phyloP scores from a whole-genome alignment of 148 eudicot genomes.

The Pharnaceum exiguum region DNA sequence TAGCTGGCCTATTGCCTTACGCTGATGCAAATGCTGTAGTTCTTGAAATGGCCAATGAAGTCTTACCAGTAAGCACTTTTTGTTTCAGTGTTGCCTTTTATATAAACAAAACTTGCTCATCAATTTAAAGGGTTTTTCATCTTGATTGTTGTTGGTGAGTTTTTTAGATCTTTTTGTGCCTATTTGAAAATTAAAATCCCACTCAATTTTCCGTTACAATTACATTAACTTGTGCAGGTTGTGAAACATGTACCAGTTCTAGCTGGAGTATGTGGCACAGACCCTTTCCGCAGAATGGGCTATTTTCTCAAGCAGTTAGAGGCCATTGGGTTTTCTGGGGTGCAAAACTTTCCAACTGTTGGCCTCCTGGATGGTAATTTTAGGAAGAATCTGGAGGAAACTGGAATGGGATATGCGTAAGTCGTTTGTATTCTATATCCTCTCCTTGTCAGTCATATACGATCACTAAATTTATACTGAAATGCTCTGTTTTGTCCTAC shows the following conservation, averaged over 20 bases:
- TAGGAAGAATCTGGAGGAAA: constrained; percentile 94
- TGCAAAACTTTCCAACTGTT: constrained; percentile 97
- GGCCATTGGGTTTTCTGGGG: constrained; percentile 78
- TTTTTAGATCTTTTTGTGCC: background rate
- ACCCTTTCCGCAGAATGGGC: constrained; percentile 92
- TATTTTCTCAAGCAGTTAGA: constrained; percentile 78
- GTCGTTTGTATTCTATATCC: background rate
- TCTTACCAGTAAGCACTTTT: constrained; percentile 69
- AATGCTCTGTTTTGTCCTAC: background rate
- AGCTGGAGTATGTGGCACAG: constrained; percentile 96
- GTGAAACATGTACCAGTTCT: constrained; percentile 89
- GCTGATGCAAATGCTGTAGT: constrained; percentile 99
- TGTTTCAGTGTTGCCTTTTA: background rate
- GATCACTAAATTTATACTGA: background rate
- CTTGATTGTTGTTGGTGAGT: background rate
- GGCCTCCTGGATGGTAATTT: constrained; percentile 97
- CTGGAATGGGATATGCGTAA: constrained; percentile 98
- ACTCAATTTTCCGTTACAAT: background rate
- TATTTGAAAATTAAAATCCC: background rate
- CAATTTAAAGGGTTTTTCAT: background rate
- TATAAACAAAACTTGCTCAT: background rate
- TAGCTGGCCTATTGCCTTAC: constrained; percentile 89
- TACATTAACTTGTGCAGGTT: constrained; percentile 39
- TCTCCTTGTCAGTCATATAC: background rate
- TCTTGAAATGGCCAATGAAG: constrained; percentile 98